A percentile compares a stretch with the other conserved stretches of the same genome.
Conservation (phyloP, 1,284 basidiomycete genomes). For the Rhodotorula sp. region DNA sequence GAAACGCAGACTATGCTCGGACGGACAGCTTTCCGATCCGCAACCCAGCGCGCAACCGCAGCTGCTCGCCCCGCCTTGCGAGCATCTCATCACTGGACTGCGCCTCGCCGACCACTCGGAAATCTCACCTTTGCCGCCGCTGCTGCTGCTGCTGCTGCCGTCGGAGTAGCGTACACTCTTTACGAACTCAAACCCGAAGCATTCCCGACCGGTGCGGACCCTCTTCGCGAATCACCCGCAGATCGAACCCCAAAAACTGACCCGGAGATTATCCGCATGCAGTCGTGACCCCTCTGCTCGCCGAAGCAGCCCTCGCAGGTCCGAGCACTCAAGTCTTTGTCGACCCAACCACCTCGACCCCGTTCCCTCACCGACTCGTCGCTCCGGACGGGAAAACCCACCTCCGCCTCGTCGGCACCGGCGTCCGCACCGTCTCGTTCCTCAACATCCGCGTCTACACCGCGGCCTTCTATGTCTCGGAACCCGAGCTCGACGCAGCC, state of each 20-base stretch:
- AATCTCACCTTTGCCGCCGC: too few species aligned
- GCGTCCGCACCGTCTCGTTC: constrained; percentile 79
- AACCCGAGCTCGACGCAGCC: constrained; percentile 46
- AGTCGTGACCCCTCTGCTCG: constrained; percentile 15
- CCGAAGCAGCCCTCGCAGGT: constrained; percentile 15
- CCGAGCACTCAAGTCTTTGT: constrained; percentile 1
- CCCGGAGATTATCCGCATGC: not conserved
- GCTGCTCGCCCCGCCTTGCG: too few species aligned
- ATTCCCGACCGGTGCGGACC: constrained; percentile 9
- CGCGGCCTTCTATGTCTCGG: constrained; percentile 78
- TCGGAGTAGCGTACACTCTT: not conserved
- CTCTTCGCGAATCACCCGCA: too few species aligned
- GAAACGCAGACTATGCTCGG: not conserved
- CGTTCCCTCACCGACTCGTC: constrained; percentile 45
- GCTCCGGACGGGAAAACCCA: constrained; percentile 38
- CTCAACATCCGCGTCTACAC: constrained; percentile 79
- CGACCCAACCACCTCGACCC: constrained; percentile 50
- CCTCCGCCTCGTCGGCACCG: constrained; percentile 71
- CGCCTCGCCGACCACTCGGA: too few species aligned
- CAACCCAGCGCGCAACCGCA: not conserved
- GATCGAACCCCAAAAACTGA: not conserved
- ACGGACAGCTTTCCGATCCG: not conserved
- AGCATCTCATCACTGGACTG: too few species aligned
- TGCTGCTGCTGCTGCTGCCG: not conserved
- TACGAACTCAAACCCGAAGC: constrained; percentile 16